These are phyloP conservation scores for Morella rubra DNA, from an alignment of 306 rosid species.

Conservation along the genomic window DNA sequence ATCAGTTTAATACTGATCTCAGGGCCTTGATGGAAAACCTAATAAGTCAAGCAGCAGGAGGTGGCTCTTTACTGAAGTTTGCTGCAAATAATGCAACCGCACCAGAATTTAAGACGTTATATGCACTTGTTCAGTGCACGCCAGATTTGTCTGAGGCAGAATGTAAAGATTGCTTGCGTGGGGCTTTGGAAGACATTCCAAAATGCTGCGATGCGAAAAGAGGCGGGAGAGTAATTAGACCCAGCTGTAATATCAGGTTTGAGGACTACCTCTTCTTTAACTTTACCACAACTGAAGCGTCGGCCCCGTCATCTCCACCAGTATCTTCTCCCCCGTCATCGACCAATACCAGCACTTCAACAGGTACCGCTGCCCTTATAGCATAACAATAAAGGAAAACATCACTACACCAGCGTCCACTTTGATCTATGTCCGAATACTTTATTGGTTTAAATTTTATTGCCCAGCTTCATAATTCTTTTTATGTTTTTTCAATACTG, in stretches of 20 bases:
- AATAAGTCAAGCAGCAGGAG: conserved; percentile 20
- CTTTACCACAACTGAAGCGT: not conserved
- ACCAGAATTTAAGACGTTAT: conserved; percentile 31
- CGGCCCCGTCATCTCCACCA: conserved; percentile 1
- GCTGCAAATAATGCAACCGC: conserved; percentile 22
- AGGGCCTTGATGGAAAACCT: conserved; percentile 21
- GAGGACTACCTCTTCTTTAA: conserved; percentile 26
- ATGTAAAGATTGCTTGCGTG: conserved; percentile 33
- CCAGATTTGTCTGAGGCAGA: conserved; percentile 37
- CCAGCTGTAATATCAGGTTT: conserved; percentile 43
- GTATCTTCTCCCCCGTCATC: conserved; percentile 15
- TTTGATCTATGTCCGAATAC: too few relatives aligned
- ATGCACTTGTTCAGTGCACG: conserved; percentile 47
- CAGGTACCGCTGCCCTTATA: conserved; percentile 15
- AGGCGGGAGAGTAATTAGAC: conserved; percentile 27
- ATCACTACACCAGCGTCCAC: too few relatives aligned
- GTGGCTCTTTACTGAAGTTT: conserved; percentile 31
- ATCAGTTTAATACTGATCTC: conserved; percentile 26
- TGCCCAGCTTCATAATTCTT: too few relatives aligned
- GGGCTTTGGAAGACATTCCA: not conserved
- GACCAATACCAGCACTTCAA: not conserved
- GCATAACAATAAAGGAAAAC: not conserved
- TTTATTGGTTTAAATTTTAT: too few relatives aligned
- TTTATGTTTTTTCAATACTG: too few relatives aligned
- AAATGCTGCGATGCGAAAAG: conserved; percentile 21